These are phyloP conservation scores for Mycena maculata DNA, from an alignment of 768 basidiomycete genomes.

Conservation along the genomic window DNA sequence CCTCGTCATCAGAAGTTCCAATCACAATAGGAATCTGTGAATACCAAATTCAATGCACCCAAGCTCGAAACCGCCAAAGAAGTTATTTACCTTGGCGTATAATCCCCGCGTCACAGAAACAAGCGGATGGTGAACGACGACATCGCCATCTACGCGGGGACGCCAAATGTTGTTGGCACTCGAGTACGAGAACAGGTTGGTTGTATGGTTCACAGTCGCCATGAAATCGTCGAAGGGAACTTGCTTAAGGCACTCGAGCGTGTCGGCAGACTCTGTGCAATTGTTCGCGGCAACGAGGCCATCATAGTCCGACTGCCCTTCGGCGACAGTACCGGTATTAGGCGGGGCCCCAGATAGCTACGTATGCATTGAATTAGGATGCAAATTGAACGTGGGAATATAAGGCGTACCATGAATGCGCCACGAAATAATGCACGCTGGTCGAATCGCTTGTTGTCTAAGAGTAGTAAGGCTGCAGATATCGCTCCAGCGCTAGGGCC, in stretches of 20 bases:
- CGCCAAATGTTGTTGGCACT: slow-evolving; percentile 47
- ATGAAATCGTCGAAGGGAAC: slow-evolving; percentile 45
- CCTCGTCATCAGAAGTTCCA: slow-evolving; percentile 22
- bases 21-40: slow-evolving; percentile 24
- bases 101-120: slow-evolving; percentile 47
- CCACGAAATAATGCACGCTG: slow-evolving; percentile 16
- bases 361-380: neutral
- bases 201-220: slow-evolving; percentile 46
- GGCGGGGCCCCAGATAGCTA: slow-evolving; percentile 19
- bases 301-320: slow-evolving; percentile 23
- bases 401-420: slow-evolving; percentile 17
- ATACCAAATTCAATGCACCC: neutral
- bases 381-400: neutral
- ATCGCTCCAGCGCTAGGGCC: slow-evolving; percentile 32
- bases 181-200: slow-evolving; percentile 45
- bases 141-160: slow-evolving; percentile 54
- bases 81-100: slow-evolving; percentile 42
- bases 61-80: too few relatives aligned
- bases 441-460: slow-evolving; percentile 26
- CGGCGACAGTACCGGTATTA: slow-evolving; percentile 5
- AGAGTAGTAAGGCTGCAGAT: slow-evolving; percentile 1
- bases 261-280: slow-evolving; percentile 43
- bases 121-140: slow-evolving; percentile 49
- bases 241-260: slow-evolving; percentile 47
- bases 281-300: slow-evolving; percentile 13